Percentiles rank a stretch among this genome's conserved stretches.
These are phyloP conservation scores for Puccinellia tenuiflora DNA, from an alignment of 176 grass and related monocot species.

Conservation along the genomic window DNA sequence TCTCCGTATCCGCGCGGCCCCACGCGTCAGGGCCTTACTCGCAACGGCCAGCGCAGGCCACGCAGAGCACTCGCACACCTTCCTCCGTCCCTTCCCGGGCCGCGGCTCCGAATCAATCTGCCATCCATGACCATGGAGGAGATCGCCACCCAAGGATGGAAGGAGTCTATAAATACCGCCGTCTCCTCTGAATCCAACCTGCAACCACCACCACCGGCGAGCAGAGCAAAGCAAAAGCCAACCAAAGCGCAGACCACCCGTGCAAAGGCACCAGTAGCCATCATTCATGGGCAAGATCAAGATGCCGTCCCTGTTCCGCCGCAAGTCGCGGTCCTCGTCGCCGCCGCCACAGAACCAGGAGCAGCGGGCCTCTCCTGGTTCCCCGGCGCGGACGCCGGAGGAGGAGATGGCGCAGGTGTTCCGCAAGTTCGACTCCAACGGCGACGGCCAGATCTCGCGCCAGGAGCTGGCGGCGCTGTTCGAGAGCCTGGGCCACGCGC, in stretches of 20 bases:
- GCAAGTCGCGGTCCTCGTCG: constrained; percentile 22
- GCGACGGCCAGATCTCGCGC: constrained; percentile 81
- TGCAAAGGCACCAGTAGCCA: no score
- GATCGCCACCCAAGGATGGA: no score
- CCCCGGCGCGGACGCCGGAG: constrained; percentile 14
- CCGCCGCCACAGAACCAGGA: not conserved
- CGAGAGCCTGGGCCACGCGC: constrained; percentile 60
- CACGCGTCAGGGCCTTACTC: no score
- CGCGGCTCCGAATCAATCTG: no score
- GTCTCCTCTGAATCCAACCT: not conserved
- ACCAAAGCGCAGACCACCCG: not conserved
- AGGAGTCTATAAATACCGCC: constrained; percentile 28
- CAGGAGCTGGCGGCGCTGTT: constrained; percentile 71
- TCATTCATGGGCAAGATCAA: constrained; percentile 74
- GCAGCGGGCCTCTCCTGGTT: not conserved
- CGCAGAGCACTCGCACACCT: no score
- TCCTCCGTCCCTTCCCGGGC: no score
- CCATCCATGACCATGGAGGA: no score
- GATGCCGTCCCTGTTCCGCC: constrained; percentile 73
- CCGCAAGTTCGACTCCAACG: constrained; percentile 90
- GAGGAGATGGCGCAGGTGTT: constrained; percentile 78
- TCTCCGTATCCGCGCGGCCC: no score
- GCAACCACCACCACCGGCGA: not conserved
- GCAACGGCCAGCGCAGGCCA: no score
- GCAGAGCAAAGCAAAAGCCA: not conserved